Percentiles rank a stretch among this genome's conserved stretches.
Evolutionary conservation across 306 rosid genomes (phyloP).

Genomic region (Corylus americana): DNA sequence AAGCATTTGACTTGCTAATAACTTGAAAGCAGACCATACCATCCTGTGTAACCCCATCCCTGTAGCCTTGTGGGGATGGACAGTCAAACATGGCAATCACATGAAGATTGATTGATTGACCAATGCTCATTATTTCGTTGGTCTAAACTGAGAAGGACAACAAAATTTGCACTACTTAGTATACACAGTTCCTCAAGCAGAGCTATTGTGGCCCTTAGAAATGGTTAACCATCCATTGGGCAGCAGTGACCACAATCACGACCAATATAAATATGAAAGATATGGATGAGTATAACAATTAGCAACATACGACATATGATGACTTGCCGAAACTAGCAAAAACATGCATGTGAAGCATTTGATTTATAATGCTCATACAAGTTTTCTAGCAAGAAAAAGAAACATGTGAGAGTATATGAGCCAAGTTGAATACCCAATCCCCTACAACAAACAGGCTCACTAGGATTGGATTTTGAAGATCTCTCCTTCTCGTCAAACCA

Average conservation of each 20-base stretch:
- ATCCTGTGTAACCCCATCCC: background rate
- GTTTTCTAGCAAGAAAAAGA: conserved; percentile 16
- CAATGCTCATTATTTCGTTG: conserved; percentile 3
- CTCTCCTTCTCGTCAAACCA: conserved; percentile 82
- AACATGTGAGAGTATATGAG: conserved; percentile 6
- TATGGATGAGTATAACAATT: background rate
- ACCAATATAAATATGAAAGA: background rate
- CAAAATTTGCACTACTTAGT: background rate
- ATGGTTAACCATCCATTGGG: background rate
- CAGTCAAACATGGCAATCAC: conserved; percentile 2
- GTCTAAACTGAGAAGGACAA: background rate
- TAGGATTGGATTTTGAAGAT: conserved; percentile 83
- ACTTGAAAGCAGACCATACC: background rate
- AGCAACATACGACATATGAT: background rate
- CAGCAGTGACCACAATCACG: background rate
- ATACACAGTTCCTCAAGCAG: conserved; percentile 5
- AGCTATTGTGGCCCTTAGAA: background rate
- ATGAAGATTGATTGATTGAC: background rate
- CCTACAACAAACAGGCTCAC: conserved; percentile 96
- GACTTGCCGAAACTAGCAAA: background rate
- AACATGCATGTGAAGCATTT: background rate
- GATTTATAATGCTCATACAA: background rate
- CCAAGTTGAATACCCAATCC: conserved; percentile 75
- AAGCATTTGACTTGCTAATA: background rate
- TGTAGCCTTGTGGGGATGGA: conserved; percentile 1